Percentiles rank a stretch among this genome's conserved stretches.
Conservation (phyloP, 345 rosid genomes). For the Salix brachista region DNA sequence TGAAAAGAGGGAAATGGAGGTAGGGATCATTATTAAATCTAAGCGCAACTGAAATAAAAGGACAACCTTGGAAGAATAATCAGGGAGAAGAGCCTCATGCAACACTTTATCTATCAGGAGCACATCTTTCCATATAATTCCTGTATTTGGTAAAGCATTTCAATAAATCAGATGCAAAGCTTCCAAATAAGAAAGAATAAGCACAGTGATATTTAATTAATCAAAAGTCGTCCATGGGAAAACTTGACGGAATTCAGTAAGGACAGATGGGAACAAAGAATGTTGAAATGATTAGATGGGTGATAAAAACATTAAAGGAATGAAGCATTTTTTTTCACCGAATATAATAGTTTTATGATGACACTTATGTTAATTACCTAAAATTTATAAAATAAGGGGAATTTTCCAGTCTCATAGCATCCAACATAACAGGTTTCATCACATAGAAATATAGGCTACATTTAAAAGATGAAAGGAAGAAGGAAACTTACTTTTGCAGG, state of each 20-base stretch:
- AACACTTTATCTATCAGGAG: slow-evolving; percentile 79
- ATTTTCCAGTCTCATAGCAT: background rate
- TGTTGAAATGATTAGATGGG: background rate
- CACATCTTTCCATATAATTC: slow-evolving; percentile 82
- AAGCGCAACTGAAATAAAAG: slow-evolving; percentile 12
- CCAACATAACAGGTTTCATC: background rate
- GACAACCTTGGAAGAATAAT: slow-evolving; percentile 63
- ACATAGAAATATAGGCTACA: background rate
- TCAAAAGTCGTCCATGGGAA: background rate
- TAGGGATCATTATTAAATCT: background rate
- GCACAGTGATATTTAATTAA: background rate
- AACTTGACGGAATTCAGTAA: background rate
- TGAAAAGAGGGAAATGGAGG: background rate
- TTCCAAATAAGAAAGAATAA: slow-evolving; percentile 10
- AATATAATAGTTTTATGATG: background rate
- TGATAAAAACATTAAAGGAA: background rate
- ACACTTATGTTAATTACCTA: background rate
- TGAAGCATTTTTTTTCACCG: background rate
- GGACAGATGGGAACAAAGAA: background rate
- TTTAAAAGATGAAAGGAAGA: background rate
- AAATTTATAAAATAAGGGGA: background rate
- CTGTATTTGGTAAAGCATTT: slow-evolving; percentile 38
- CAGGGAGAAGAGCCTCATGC: slow-evolving; percentile 71
- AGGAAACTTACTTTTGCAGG: background rate
- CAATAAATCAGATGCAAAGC: slow-evolving; percentile 8